Conservation (phyloP, 805 yeast genomes). For the Isabelozyma gotoi region DNA sequence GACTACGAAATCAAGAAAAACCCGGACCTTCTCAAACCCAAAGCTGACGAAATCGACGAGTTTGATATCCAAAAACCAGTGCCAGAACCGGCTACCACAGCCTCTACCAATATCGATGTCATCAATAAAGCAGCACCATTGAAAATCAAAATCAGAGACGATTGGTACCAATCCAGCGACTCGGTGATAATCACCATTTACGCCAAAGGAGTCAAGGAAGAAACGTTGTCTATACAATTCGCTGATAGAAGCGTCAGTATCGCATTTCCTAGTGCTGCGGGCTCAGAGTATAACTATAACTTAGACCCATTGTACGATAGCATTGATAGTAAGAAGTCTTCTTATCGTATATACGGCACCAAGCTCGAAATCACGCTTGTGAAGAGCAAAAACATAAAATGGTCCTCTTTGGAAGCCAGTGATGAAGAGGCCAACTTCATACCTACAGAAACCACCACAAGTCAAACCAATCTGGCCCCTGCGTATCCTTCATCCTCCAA, state of each 20-base stretch:
- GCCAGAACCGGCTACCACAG: background rate
- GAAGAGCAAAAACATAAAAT: constrained; percentile 47
- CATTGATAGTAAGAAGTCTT: constrained; percentile 48
- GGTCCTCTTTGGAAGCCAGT: constrained; percentile 53
- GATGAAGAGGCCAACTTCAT: constrained; percentile 9
- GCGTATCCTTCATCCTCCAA: constrained; percentile 66
- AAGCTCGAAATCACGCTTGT: constrained; percentile 69
- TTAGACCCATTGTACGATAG: constrained; percentile 53
- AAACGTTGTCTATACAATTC: constrained; percentile 43
- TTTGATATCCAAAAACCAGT: background rate
- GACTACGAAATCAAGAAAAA: constrained; percentile 27
- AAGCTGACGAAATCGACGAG: constrained; percentile 8
- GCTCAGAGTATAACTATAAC: constrained; percentile 57
- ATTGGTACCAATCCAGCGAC: constrained; percentile 61
- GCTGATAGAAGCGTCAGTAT: constrained; percentile 34
- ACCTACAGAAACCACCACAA: constrained; percentile 5
- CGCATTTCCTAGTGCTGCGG: constrained; percentile 47
- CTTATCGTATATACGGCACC: constrained; percentile 58
- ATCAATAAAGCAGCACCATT: constrained; percentile 41
- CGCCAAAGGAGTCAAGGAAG: constrained; percentile 61
- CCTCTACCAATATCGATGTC: constrained; percentile 23
- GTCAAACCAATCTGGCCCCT: constrained; percentile 11
- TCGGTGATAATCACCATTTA: constrained; percentile 68
- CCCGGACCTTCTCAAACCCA: constrained; percentile 12
- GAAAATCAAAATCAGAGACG: constrained; percentile 35